Base-by-base conservation (phyloP, 306 rosid species). In the Cucurbita argyrosperma region DNA sequence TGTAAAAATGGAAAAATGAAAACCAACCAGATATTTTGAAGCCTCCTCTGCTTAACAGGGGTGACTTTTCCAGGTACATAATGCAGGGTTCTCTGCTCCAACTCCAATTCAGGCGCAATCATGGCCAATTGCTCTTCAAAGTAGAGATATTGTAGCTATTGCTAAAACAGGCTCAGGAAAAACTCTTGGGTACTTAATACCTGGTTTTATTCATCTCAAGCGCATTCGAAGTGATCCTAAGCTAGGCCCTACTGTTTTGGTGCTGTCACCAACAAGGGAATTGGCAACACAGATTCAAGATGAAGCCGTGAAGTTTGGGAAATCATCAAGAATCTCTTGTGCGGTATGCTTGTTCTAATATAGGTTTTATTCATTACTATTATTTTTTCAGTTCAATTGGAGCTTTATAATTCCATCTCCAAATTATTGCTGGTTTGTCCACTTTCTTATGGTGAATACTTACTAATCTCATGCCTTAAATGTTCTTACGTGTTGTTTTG, bases 71-170 rank as follows among this genome's bases (percentile, higher is more conserved):
- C 90, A 95, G 99, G 99, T 91, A 85, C 96, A 91, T 71, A 85
- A 74, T 81, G 99, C 97, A 78, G 99, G 99, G 72, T 95, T 91
- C 85, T 88, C 97, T 77, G 80, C 99, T 80, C 99, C 99, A 43
- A 95, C 99, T 68, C 96, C 99, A 74, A 95, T 95, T 82, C 99
- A 95, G 86, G 99, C 97, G 66, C 99, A 95, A 79, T 91, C 99
- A n/a, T 95, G 99, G 99, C 99, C 99, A 3, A 86, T 95, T 87
- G 96, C 96, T 80, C 89, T 95, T 82, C 96, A 89, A 82, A 81
- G 92, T 83, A 91, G 88, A 79, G 99, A 95, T 81, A 88, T 95
- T 67, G 99, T 95, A 74, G 99, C 99, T 78, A 86, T 95, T 88
- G 99, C 99, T 57, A 95, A 95, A 88, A 95, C 99, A 14, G 99